Evolutionary conservation across 305 asterid genomes (phyloP), one percentile per base, ranked within the genome.

Genomic region (Rubia peregrina): DNA sequence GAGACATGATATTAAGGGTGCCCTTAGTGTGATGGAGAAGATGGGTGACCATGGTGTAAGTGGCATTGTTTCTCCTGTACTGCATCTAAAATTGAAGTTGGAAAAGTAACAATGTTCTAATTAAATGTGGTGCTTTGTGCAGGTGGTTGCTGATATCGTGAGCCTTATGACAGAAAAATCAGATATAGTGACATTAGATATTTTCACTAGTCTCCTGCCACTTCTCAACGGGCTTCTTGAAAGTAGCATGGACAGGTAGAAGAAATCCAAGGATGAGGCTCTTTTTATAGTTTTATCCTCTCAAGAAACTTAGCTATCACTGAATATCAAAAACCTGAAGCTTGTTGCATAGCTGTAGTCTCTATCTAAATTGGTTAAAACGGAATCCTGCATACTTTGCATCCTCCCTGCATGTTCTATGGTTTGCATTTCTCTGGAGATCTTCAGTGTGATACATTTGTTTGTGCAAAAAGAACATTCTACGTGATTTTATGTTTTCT

Each of bases 61-160:
- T 83, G 24, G 67, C 65, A 41, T 43, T 44, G 72, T 56, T 70
- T 56, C 74, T 36, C 70, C 67, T 79, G 72, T 74, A 72, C 71
- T 69, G 46, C 65, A 62, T 11, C 43, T 42, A 22, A 17, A 9
- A 42, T 60, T 26, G 1, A 41, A 53, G 7, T 14, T 41, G 13
- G 59, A 17, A 24, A 42, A 51, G 56, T 22, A 16, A 22, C 33
- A 22, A 3, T 61, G 24, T 41, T 69, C 40, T 69, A 61, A 66
- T 74, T 69, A 44, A 55, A 12, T 61, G 61, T 73, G 75, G 66
- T 76, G 79, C 33, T 53, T 71, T 73, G 49, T 84, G 80, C 91
- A 94, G 99, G 99, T 94, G 80, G 86, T 86, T 82, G 96, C 98
- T 76, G 99, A 94, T 87, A 89, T 91, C 67, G 74, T 86, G 73